A percentile compares a stretch with the other conserved stretches of the same genome.
phyloP scores from a whole-genome alignment of 2,329 filamentous ascomycete genomes.

The Fusarium euwallaceae region DNA sequence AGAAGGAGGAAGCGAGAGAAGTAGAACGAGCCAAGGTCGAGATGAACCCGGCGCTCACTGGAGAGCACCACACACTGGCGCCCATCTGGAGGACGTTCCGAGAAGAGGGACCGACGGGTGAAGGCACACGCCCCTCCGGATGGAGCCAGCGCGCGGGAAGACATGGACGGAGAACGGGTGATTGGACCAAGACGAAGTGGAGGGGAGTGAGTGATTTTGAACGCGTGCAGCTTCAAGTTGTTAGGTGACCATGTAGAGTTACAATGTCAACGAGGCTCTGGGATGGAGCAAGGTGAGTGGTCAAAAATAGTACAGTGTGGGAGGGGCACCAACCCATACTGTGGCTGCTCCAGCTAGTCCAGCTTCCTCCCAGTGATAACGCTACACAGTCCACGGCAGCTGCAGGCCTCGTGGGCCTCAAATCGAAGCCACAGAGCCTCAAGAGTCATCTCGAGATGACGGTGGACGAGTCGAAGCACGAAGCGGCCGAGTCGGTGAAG shows the following conservation, averaged over 20 bases:
- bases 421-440: slow-evolving; percentile 10
- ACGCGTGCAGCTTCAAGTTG: slow-evolving; percentile 35
- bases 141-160: slow-evolving; percentile 8
- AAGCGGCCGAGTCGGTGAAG: background rate
- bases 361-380: slow-evolving; percentile 14
- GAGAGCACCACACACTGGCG: slow-evolving; percentile 7
- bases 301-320: slow-evolving; percentile 26
- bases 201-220: slow-evolving; percentile 42
- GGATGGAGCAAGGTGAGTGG: slow-evolving; percentile 25
- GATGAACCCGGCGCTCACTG: slow-evolving; percentile 26
- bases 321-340: background rate
- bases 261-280: slow-evolving; percentile 34
- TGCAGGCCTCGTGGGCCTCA: slow-evolving; percentile 30
- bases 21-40: slow-evolving; percentile 14
- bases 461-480: background rate
- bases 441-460: slow-evolving; percentile 1
- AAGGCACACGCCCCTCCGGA: slow-evolving; percentile 31
- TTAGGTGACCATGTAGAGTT: slow-evolving; percentile 38
- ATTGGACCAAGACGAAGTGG: slow-evolving; percentile 31
- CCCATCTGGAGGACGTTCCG: slow-evolving; percentile 9
- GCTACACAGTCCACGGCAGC: slow-evolving; percentile 19
- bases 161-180: slow-evolving; percentile 29
- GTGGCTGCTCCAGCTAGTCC: background rate
- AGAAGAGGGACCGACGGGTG: slow-evolving; percentile 18
- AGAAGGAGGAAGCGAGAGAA: slow-evolving; percentile 10